phyloP scores from a whole-genome alignment of 1,284 basidiomycete species.

The Leccinum fuscescens region DNA sequence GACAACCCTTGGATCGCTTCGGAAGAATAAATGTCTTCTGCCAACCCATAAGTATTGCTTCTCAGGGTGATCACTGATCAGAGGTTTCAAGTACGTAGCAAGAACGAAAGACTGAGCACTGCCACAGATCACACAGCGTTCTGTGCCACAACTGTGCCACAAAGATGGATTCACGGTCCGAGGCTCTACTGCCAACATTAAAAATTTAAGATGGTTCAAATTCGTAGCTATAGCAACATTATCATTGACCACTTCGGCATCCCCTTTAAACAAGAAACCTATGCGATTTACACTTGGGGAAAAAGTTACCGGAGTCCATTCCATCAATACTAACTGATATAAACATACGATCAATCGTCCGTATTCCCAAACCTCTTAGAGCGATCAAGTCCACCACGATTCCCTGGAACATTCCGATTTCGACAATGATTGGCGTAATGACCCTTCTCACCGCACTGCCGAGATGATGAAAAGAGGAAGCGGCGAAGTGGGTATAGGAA shows the following conservation, averaged over 20 bases:
- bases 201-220: neutral
- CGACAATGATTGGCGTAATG: conserved; percentile 95
- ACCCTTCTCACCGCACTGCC: conserved; percentile 82
- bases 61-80: neutral
- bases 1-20: conserved; percentile 67
- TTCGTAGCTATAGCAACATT: neutral
- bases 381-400: conserved; percentile 68
- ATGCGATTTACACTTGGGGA: neutral
- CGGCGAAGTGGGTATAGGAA: conserved; percentile 8
- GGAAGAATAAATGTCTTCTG: conserved; percentile 81
- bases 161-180: neutral
- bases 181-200: neutral
- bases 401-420: conserved; percentile 81
- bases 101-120: neutral
- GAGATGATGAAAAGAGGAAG: conserved; percentile 8
- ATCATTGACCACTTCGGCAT: neutral
- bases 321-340: neutral
- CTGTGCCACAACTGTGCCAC: neutral
- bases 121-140: neutral
- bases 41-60: conserved; percentile 70
- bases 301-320: neutral
- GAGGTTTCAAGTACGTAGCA: neutral
- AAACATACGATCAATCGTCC: conserved; percentile 28
- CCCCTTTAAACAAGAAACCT: neutral
- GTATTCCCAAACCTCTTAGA: conserved; percentile 34